Percentiles rank a stretch among this genome's conserved stretches.
phyloP scores from a whole-genome alignment of 78 protist species.

The Dictyostelium purpureum region DNA sequence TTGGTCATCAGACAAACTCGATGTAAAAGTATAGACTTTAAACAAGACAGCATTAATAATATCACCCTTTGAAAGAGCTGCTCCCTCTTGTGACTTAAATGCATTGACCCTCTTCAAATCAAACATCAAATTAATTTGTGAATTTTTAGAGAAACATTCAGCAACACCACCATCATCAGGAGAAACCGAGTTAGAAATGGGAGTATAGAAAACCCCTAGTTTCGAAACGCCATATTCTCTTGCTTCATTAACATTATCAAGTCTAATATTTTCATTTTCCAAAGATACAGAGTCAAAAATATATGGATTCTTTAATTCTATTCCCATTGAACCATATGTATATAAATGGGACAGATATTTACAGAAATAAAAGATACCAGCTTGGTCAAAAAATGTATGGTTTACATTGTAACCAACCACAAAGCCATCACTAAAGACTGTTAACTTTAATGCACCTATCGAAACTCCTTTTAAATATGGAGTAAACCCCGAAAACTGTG shows the following conservation, averaged over 20 bases:
- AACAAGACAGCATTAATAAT: not conserved
- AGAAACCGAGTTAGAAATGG: too few species aligned
- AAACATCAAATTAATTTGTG: too few species aligned
- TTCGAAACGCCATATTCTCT: not conserved
- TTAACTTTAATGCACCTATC: not conserved
- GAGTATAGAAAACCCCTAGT: not conserved
- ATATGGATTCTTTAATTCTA: not conserved
- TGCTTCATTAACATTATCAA: too few species aligned
- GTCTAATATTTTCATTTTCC: too few species aligned
- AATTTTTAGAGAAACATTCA: too few species aligned
- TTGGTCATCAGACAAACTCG: not conserved
- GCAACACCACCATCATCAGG: not conserved
- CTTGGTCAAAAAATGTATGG: constrained; percentile 29
- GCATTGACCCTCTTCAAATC: not conserved
- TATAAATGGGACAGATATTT: constrained; percentile 19
- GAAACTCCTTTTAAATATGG: not conserved
- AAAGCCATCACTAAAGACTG: not conserved
- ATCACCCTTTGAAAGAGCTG: not conserved
- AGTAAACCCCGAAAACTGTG: not conserved
- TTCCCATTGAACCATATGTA: not conserved
- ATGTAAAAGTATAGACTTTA: not conserved
- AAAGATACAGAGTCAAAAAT: too few species aligned
- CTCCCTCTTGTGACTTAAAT: not conserved
- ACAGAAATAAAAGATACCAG: not conserved
- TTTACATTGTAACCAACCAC: not conserved